Conservation (phyloP, 306 rosid genomes). For the Casuarina glauca region DNA sequence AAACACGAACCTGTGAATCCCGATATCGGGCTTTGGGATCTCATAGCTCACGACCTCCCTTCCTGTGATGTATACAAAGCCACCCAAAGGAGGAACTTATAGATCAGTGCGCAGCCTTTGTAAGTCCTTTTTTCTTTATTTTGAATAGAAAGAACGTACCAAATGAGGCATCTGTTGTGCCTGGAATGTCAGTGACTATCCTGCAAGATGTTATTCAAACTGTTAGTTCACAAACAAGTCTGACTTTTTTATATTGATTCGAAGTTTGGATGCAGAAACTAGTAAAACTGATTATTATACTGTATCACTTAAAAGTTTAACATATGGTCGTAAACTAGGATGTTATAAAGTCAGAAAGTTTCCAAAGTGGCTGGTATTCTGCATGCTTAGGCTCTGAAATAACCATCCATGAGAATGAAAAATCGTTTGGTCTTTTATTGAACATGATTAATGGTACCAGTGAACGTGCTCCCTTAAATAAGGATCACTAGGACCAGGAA, state of each 20-base stretch:
- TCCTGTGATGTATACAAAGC: constrained; percentile 34
- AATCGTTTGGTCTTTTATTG: background rate
- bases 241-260: background rate
- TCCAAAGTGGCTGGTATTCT: no score
- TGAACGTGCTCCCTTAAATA: constrained; percentile 79
- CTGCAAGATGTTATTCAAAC: constrained; percentile 39
- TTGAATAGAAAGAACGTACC: constrained; percentile 44
- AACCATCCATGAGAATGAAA: background rate
- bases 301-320: no score
- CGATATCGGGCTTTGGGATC: constrained; percentile 76
- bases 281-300: no score
- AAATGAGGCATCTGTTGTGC: constrained; percentile 89
- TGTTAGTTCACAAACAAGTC: background rate
- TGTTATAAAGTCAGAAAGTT: no score
- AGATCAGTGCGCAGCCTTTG: background rate
- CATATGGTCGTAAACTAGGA: no score
- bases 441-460: constrained; percentile 46
- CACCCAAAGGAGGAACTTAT: background rate
- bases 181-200: constrained; percentile 95
- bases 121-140: background rate
- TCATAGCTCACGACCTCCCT: constrained; percentile 73
- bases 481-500: constrained; percentile 94
- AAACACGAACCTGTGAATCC: constrained; percentile 92
- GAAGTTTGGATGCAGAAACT: no score
- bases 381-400: background rate